These are phyloP conservation scores for Geotrichum aggregatum DNA, from an alignment of 1,139 yeast species.

Conservation along the genomic window DNA sequence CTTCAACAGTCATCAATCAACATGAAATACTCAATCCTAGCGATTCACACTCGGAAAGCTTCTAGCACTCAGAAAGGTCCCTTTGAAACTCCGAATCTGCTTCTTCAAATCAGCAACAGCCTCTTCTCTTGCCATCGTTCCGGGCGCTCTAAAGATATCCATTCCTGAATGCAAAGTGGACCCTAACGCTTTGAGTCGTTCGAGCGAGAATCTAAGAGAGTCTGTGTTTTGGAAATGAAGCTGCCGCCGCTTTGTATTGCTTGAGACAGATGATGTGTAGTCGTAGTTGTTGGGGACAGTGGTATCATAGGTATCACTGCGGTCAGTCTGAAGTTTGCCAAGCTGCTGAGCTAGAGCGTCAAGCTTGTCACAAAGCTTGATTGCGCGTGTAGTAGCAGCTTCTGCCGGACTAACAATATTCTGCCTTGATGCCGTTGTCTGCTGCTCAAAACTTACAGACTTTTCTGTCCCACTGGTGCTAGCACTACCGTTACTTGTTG, in stretches of 20 bases:
- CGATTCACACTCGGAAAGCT: slow-evolving; percentile 17
- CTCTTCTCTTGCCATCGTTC: slow-evolving; percentile 11
- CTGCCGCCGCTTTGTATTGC: not conserved
- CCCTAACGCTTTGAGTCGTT: slow-evolving; percentile 4
- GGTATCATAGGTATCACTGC: not conserved
- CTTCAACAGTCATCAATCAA: no score
- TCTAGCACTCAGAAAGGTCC: slow-evolving; percentile 31
- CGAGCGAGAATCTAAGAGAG: slow-evolving; percentile 9
- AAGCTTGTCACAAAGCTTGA: slow-evolving; percentile 8
- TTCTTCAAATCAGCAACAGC: slow-evolving; percentile 31
- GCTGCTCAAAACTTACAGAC: slow-evolving; percentile 12
- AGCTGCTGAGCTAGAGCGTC: not conserved
- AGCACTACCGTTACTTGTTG: slow-evolving; percentile 9
- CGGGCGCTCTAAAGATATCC: slow-evolving; percentile 15
- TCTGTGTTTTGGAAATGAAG: slow-evolving; percentile 3
- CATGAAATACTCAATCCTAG: not conserved
- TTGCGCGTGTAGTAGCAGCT: slow-evolving; percentile 8
- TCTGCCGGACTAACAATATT: slow-evolving; percentile 6
- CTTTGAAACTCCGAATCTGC: slow-evolving; percentile 38
- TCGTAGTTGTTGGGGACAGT: not conserved
- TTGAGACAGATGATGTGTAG: no score
- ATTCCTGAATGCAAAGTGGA: slow-evolving; percentile 10
- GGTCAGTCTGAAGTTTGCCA: not conserved
- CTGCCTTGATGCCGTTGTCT: no score
- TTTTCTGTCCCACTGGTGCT: slow-evolving; percentile 5